Percentiles rank a stretch among this genome's conserved stretches.
These are phyloP conservation scores for Elaeis oleifera DNA, from an alignment of 202 grass and related monocot genomes.

Conservation along the genomic window DNA sequence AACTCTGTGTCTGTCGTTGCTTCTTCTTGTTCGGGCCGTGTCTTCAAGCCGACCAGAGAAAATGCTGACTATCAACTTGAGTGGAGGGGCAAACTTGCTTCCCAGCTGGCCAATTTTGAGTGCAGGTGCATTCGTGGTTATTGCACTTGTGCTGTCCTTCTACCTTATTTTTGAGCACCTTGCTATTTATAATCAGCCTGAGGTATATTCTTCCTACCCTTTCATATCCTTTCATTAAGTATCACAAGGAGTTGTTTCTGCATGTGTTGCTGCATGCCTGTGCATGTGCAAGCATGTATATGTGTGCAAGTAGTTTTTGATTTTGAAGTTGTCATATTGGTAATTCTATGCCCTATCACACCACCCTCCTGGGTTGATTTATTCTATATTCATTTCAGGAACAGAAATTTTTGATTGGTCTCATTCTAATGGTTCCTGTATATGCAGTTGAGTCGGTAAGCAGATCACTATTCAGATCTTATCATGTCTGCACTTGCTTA, in stretches of 20 bases:
- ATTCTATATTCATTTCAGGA: constrained; percentile 52
- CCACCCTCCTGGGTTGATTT: neutral
- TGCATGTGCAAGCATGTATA: no score
- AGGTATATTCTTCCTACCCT: constrained; percentile 47
- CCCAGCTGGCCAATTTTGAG: constrained; percentile 75
- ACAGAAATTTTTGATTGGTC: constrained; percentile 95
- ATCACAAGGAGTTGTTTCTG: constrained; percentile 4
- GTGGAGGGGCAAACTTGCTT: constrained; percentile 41
- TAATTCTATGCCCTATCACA: no score
- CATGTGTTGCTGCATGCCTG: no score
- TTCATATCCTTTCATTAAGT: constrained; percentile 13
- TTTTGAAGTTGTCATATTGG: no score
- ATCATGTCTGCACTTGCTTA: neutral
- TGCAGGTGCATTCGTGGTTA: constrained; percentile 63
- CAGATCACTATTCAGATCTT: constrained; percentile 10
- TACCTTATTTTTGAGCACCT: constrained; percentile 89
- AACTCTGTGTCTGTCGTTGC: constrained; percentile 41
- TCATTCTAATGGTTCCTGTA: constrained; percentile 97
- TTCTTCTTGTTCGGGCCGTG: constrained; percentile 49
- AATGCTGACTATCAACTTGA: constrained; percentile 49
- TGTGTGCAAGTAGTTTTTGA: no score
- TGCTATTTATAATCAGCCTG: constrained; percentile 80
- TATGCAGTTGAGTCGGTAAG: constrained; percentile 96
- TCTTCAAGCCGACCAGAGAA: constrained; percentile 57
- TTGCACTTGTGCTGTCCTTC: constrained; percentile 60